Percentiles rank a stretch among this genome's conserved stretches.
phyloP scores from a whole-genome alignment of 1,284 basidiomycete genomes.

The Ceratobasidium theobromae region DNA sequence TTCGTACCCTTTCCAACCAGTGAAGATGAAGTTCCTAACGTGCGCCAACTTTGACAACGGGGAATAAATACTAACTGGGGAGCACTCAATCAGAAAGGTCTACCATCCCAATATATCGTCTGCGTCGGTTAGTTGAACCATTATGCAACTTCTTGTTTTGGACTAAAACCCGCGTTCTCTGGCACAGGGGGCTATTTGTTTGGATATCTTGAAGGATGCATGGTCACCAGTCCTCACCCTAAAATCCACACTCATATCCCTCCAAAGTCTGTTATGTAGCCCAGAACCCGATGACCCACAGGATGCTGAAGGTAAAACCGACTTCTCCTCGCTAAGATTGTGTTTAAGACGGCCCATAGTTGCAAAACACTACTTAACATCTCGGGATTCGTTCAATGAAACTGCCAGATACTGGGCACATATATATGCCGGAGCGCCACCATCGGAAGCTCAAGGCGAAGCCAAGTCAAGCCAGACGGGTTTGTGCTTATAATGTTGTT shows the following conservation, averaged over 20 bases:
- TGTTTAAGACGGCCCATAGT: slow-evolving; percentile 48
- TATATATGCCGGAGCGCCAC: slow-evolving; percentile 77
- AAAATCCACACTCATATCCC: slow-evolving; percentile 94
- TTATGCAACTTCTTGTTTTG: not conserved
- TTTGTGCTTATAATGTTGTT: not conserved
- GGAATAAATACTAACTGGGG: slow-evolving; percentile 28
- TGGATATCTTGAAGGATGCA: slow-evolving; percentile 82
- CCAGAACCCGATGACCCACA: slow-evolving; percentile 98
- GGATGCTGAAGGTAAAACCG: slow-evolving; percentile 73
- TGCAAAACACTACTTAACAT: slow-evolving; percentile 93
- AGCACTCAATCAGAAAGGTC: slow-evolving; percentile 58
- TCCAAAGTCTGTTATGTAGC: slow-evolving; percentile 93
- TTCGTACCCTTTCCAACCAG: slow-evolving; percentile 93
- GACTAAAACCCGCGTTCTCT: not conserved
- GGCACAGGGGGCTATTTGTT: slow-evolving; percentile 17
- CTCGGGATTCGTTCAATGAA: slow-evolving; percentile 82
- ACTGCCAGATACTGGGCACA: slow-evolving; percentile 95
- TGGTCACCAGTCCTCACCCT: slow-evolving; percentile 94
- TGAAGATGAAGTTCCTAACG: slow-evolving; percentile 98
- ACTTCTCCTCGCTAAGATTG: slow-evolving; percentile 16
- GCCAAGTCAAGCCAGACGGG: not conserved
- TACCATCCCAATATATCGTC: slow-evolving; percentile 98
- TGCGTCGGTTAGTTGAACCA: slow-evolving; percentile 57
- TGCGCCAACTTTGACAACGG: too few relatives aligned
- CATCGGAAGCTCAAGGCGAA: not conserved